Evolutionary conservation across 2,329 filamentous ascomycete species (phyloP).

Genomic region (Fragosphaeria purpurea): DNA sequence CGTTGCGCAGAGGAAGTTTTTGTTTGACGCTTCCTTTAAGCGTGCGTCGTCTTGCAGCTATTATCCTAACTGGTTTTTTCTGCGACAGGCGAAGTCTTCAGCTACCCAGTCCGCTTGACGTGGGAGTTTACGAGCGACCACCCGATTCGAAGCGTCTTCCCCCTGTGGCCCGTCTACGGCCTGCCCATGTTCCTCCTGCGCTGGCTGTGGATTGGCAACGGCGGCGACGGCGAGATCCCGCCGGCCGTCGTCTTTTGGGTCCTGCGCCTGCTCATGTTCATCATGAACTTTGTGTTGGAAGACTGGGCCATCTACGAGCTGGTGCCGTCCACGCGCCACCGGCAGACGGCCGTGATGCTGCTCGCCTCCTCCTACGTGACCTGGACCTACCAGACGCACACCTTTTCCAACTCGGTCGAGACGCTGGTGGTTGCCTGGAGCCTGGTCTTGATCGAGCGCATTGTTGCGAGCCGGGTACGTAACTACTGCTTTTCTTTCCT

Average conservation of each 20-base stretch:
- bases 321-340: conserved; percentile 61
- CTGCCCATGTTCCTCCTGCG: conserved; percentile 85
- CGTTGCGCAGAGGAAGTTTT: neutral
- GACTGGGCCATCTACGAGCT: conserved; percentile 97
- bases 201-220: conserved; percentile 85
- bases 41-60: too few species aligned
- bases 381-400: conserved; percentile 97
- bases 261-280: conserved; percentile 81
- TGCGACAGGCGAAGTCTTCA: conserved; percentile 72
- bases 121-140: conserved; percentile 91
- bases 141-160: conserved; percentile 92
- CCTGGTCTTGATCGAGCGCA: conserved; percentile 80
- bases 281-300: conserved; percentile 89
- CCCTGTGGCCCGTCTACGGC: conserved; percentile 90
- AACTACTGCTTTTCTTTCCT: conserved; percentile 11
- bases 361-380: conserved; percentile 96
- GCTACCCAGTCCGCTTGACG: conserved; percentile 77
- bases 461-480: conserved; percentile 66
- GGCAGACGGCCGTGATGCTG: conserved; percentile 66
- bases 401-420: conserved; percentile 95
- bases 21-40: neutral
- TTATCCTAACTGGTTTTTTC: too few species aligned
- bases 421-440: conserved; percentile 90
- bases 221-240: conserved; percentile 63
- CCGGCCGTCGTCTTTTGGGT: conserved; percentile 87